phyloP scores from a whole-genome alignment of 176 grass and related monocot species.

The Thalia dealbata region DNA sequence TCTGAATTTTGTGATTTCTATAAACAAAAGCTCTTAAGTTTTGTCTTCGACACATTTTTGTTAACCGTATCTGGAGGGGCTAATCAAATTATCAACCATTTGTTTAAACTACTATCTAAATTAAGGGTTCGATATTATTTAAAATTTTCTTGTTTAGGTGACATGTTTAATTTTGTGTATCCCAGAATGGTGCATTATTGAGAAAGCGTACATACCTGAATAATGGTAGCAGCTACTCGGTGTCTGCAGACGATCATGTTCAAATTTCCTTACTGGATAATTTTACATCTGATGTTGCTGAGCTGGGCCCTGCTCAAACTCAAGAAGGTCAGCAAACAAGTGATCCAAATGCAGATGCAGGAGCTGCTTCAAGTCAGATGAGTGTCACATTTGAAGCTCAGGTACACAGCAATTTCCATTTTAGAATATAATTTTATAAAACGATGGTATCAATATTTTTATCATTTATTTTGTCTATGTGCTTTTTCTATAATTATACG shows the following conservation, averaged over 20 bases:
- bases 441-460: too few relatives aligned
- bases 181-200: conserved; percentile 70
- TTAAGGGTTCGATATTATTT: too few relatives aligned
- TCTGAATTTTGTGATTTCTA: too few relatives aligned
- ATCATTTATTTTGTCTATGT: too few relatives aligned
- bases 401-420: conserved; percentile 28
- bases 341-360: conserved; percentile 26
- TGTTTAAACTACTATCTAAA: too few relatives aligned
- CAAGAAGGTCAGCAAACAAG: conserved; percentile 26
- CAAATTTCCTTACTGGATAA: conserved; percentile 75
- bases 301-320: conserved; percentile 29
- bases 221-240: conserved; percentile 78
- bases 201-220: conserved; percentile 82
- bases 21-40: too few relatives aligned
- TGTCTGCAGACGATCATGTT: conserved; percentile 72
- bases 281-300: conserved; percentile 29
- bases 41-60: too few relatives aligned
- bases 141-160: background rate
- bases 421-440: too few relatives aligned
- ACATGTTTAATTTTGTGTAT: conserved; percentile 7
- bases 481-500: too few relatives aligned
- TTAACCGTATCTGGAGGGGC: too few relatives aligned
- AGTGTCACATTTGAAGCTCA: conserved; percentile 93
- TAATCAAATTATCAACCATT: too few relatives aligned
- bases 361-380: conserved; percentile 37